phyloP scores from a whole-genome alignment of 2,329 filamentous ascomycete genomes.

The Fusarium pseudoanthophilum region DNA sequence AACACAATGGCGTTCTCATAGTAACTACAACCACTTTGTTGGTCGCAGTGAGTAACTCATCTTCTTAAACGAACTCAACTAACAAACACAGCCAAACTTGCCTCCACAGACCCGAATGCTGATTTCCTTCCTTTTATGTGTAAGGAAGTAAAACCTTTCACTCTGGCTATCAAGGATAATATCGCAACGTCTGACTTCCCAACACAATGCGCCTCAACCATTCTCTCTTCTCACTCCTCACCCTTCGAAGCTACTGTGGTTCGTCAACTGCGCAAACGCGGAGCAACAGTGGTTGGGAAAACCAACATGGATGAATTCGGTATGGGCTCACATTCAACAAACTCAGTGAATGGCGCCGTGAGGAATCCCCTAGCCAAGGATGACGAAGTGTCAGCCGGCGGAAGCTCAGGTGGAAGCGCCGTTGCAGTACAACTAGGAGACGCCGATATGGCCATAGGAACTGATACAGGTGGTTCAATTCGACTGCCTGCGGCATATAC shows the following conservation, averaged over 20 bases:
- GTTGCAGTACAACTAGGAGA: conserved; percentile 76
- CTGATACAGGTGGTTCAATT: conserved; percentile 92
- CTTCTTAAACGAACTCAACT: conserved; percentile 3
- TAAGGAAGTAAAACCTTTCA: conserved; percentile 49
- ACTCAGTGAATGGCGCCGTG: conserved; percentile 76
- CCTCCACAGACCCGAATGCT: not conserved
- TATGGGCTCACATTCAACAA: conserved; percentile 87
- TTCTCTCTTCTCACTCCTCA: conserved; percentile 75
- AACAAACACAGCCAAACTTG: conserved; percentile 25
- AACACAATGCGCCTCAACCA: conserved; percentile 86
- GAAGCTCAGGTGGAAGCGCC: conserved; percentile 94
- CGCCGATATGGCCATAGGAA: conserved; percentile 78
- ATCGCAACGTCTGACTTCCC: conserved; percentile 72
- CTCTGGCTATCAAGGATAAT: conserved; percentile 79
- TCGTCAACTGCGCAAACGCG: conserved; percentile 69
- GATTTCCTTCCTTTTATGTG: conserved; percentile 26
- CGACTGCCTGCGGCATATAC: conserved; percentile 89
- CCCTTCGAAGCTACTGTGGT: conserved; percentile 88
- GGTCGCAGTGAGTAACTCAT: conserved; percentile 42
- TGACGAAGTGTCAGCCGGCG: conserved; percentile 74
- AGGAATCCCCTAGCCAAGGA: conserved; percentile 57
- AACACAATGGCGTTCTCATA: conserved; percentile 44
- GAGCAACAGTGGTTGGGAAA: conserved; percentile 76
- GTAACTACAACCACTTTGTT: conserved; percentile 53
- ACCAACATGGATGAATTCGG: conserved; percentile 97